Evolutionary conservation across 1,284 basidiomycete genomes (phyloP), one percentile per base, ranked within the genome.

Genomic region (Tilletia caries): DNA sequence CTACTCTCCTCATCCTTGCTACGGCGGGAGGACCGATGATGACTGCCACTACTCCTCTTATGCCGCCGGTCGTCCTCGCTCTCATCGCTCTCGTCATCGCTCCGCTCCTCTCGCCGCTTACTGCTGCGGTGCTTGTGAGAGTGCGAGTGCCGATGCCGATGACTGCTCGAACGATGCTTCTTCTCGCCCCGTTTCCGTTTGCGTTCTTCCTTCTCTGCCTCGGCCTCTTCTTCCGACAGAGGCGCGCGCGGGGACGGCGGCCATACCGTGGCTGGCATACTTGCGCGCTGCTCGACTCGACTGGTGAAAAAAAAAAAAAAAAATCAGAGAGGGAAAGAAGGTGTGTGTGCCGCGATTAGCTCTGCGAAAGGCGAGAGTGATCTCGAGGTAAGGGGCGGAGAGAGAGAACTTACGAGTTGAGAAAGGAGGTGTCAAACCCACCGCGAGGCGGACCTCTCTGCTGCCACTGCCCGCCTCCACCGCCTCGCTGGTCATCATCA

Each of bases 51-150:
- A 41, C 37, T 41, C 25, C 52, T 54, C 25, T 23, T 18, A 23
- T 29, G 25, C 25, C 29, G n/a, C 1, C 25, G n/a, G 8, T 50
- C 70, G 23, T 64, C 72, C 66, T 67, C 65, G 41, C 43, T 62
- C 27, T 60, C 64, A 10, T 29, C 34, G 29, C 18, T 29, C 12
- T 13, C 34, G 5, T 62, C 58, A 15, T 62, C 58, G 23, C 58
- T 62, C 15, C 58, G 20, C 13, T 37, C 8, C 4, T 37, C 58
- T 34, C 58, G 27, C 33, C 58, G 58, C 18, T 29, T 62, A 13
- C 29, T 29, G 32, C 58, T 33, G 29, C 32, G 20, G 32, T 33
- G 33, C 18, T 62, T 29, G 12, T 27, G 27, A 32, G 18, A 27
- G 29, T 52, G 48, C 6, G 10, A 6, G 23, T 58, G 52, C 13